Conservation (phyloP, 31 red algal species). For the Porphyra umbilicalis region DNA sequence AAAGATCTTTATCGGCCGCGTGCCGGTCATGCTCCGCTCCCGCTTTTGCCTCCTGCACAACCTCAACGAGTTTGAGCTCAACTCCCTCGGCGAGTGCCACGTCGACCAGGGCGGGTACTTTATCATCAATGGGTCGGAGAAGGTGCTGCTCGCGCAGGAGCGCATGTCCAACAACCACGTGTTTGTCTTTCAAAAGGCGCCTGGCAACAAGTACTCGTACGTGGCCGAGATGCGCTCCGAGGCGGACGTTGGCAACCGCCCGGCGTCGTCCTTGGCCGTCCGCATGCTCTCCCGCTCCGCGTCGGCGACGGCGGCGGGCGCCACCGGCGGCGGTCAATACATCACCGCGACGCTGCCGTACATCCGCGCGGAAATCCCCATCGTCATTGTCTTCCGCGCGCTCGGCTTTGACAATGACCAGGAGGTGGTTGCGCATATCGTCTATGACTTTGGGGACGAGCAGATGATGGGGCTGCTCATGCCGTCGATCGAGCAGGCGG, state of each 20-base stretch:
- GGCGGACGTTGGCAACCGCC: slow-evolving; percentile 77
- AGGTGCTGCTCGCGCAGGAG: slow-evolving; percentile 96
- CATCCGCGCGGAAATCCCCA: slow-evolving; percentile 82
- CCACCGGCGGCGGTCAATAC: slow-evolving; percentile 53
- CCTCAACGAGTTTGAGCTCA: slow-evolving; percentile 46
- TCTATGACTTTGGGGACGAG: slow-evolving; percentile 85
- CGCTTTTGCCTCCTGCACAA: slow-evolving; percentile 70
- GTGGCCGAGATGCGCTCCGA: slow-evolving; percentile 92
- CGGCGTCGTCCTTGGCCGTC: slow-evolving; percentile 59
- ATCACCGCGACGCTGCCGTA: slow-evolving; percentile 77
- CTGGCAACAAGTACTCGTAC: slow-evolving; percentile 61
- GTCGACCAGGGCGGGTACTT: slow-evolving; percentile 99
- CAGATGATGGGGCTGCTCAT: slow-evolving; percentile 89
- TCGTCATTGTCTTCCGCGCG: slow-evolving; percentile 94
- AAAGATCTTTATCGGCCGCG: slow-evolving; percentile 67
- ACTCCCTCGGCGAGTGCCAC: slow-evolving; percentile 88
- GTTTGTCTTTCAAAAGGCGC: slow-evolving; percentile 73
- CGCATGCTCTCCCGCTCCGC: slow-evolving; percentile 40
- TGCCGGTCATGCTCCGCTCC: slow-evolving; percentile 93
- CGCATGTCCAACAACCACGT: slow-evolving; percentile 94
- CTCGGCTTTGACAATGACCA: slow-evolving; percentile 89
- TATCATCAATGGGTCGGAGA: slow-evolving; percentile 97
- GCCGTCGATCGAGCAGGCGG: slow-evolving; percentile 92
- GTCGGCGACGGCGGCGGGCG: slow-evolving; percentile 16
- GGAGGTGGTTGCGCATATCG: slow-evolving; percentile 94